phyloP scores from a whole-genome alignment of 768 basidiomycete genomes.

The Calvatia gigantea region DNA sequence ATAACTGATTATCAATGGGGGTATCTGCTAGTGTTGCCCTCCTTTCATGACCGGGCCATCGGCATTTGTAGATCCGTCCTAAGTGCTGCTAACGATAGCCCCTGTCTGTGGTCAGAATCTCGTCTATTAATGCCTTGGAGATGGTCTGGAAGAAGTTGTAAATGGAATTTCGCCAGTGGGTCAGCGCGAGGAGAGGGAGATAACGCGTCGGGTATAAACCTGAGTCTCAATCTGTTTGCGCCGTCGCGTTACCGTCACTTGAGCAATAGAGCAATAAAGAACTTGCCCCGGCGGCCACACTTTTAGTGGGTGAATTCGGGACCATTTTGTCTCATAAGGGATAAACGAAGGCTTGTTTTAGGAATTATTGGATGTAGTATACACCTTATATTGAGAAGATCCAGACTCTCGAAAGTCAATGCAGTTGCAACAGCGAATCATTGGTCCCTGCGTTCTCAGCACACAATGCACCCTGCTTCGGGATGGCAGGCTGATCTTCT shows the following conservation, averaged over 20 bases:
- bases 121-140: not conserved
- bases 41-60: no score
- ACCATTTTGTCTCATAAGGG: no score
- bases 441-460: not conserved
- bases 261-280: not conserved
- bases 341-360: not conserved
- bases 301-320: no score
- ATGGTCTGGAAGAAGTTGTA: not conserved
- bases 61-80: no score
- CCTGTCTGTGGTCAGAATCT: not conserved
- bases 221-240: no score
- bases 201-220: no score
- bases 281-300: not conserved
- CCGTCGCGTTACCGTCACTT: not conserved
- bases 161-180: no score
- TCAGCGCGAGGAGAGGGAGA: no score
- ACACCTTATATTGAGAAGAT: not conserved
- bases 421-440: not conserved
- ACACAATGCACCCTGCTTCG: not conserved
- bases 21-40: no score
- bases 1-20: not conserved
- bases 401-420: not conserved
- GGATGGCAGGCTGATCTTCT: not conserved
- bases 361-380: not conserved
- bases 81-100: not conserved